Evolutionary conservation across 1,284 basidiomycete species (phyloP).

Genomic region (Earliella scabrosa): DNA sequence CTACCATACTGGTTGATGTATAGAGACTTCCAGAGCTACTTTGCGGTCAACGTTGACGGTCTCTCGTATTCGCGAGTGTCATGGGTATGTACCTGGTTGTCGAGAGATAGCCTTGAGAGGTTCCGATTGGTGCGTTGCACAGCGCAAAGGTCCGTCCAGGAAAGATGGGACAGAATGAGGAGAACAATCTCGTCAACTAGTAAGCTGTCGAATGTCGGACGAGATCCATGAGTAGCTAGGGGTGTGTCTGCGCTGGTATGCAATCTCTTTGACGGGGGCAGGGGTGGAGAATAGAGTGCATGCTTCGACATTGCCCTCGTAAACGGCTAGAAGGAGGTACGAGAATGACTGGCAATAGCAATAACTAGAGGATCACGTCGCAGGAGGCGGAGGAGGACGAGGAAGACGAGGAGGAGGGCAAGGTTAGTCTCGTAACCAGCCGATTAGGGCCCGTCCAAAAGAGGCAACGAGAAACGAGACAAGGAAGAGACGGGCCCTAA

Average conservation of each 20-base stretch:
- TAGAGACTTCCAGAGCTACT: conserved; percentile 61
- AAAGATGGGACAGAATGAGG: conserved; percentile 72
- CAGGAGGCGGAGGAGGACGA: too few relatives aligned
- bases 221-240: conserved; percentile 1
- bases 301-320: conserved; percentile 1
- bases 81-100: conserved; percentile 54
- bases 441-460: too few relatives aligned
- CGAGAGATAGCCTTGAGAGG: conserved; percentile 66
- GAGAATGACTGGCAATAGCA: neutral
- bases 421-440: too few relatives aligned
- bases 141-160: conserved; percentile 67
- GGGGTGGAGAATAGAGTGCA: conserved; percentile 36
- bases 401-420: too few relatives aligned
- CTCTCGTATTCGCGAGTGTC: conserved; percentile 9
- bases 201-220: conserved; percentile 52
- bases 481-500: too few relatives aligned
- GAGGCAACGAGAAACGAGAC: too few relatives aligned
- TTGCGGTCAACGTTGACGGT: conserved; percentile 18
- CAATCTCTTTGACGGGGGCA: conserved; percentile 63
- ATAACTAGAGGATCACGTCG: too few relatives aligned
- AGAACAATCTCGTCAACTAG: conserved; percentile 79
- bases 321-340: neutral
- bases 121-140: conserved; percentile 65
- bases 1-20: conserved; percentile 70
- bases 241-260: conserved; percentile 34